Conservation (phyloP, 1,284 basidiomycete species). For the Fomes fomentarius region DNA sequence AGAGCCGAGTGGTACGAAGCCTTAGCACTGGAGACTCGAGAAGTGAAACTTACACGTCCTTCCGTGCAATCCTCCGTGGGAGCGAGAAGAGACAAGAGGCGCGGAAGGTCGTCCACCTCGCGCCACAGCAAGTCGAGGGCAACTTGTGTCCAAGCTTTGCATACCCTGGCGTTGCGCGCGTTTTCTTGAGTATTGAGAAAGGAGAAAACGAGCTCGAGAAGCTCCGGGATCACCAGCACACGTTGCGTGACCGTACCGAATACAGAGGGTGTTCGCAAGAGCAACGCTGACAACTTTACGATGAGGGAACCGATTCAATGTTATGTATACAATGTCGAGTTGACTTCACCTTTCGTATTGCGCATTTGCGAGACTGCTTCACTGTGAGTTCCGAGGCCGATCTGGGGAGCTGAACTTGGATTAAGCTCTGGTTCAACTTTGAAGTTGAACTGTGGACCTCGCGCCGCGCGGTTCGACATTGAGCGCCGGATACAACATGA, state of each 20-base stretch:
- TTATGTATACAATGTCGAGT: too few species aligned
- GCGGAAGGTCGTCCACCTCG: constrained; percentile 37
- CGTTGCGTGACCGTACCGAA: constrained; percentile 26
- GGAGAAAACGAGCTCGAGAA: constrained; percentile 33
- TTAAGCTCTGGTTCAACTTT: too few species aligned
- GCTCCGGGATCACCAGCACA: constrained; percentile 36
- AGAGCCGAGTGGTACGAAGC: not conserved
- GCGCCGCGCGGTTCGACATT: too few species aligned
- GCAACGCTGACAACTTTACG: not conserved
- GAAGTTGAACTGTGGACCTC: too few species aligned
- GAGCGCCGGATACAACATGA: too few species aligned
- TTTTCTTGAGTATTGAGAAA: constrained; percentile 27
- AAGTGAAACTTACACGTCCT: not conserved
- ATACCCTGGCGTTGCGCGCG: constrained; percentile 28
- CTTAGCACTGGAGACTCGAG: not conserved
- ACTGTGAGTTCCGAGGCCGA: too few species aligned
- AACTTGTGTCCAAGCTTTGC: constrained; percentile 34
- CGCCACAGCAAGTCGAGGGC: constrained; percentile 35
- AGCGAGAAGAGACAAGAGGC: constrained; percentile 50
- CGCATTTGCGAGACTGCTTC: too few species aligned
- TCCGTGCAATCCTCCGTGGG: constrained; percentile 33
- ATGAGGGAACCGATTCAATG: not conserved
- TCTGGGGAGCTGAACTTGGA: too few species aligned
- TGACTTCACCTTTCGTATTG: too few species aligned
- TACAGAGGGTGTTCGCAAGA: not conserved